Conservation (phyloP, 768 basidiomycete genomes). For the Leucosporidium creatinivorum region DNA sequence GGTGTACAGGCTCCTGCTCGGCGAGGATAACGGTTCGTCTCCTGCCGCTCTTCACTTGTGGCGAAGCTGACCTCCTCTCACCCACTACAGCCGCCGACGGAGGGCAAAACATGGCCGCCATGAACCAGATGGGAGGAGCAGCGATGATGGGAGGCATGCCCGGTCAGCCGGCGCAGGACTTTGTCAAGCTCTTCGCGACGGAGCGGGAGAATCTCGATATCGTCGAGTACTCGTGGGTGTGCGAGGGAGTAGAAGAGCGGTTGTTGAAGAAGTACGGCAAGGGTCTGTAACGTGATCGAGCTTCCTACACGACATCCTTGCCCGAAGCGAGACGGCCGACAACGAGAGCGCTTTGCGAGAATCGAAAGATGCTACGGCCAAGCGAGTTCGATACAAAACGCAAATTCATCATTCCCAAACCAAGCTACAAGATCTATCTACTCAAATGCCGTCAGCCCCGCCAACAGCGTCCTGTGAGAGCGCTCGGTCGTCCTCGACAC, state of each 20-base stretch:
- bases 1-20: slow-evolving; percentile 85
- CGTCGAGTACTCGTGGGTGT: slow-evolving; percentile 45
- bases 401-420: too few species aligned
- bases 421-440: too few species aligned
- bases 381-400: too few species aligned
- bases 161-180: slow-evolving; percentile 65
- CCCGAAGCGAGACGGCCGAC: too few species aligned
- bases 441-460: too few species aligned
- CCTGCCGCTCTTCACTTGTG: background rate
- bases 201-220: slow-evolving; percentile 91
- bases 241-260: slow-evolving; percentile 45
- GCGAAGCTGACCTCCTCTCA: background rate
- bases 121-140: slow-evolving; percentile 39
- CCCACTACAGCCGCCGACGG: slow-evolving; percentile 61
- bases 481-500: too few species aligned
- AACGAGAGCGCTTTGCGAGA: too few species aligned
- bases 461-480: too few species aligned
- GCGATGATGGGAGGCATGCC: slow-evolving; percentile 32
- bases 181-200: slow-evolving; percentile 76
- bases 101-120: slow-evolving; percentile 59
- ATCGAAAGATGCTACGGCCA: too few species aligned
- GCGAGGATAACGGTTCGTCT: slow-evolving; percentile 74
- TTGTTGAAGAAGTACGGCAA: slow-evolving; percentile 39
- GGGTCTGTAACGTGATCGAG: background rate
- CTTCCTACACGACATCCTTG: background rate